Base-by-base conservation (phyloP, 2,329 filamentous ascomycete genomes). In the Drechslerella dactyloides region DNA sequence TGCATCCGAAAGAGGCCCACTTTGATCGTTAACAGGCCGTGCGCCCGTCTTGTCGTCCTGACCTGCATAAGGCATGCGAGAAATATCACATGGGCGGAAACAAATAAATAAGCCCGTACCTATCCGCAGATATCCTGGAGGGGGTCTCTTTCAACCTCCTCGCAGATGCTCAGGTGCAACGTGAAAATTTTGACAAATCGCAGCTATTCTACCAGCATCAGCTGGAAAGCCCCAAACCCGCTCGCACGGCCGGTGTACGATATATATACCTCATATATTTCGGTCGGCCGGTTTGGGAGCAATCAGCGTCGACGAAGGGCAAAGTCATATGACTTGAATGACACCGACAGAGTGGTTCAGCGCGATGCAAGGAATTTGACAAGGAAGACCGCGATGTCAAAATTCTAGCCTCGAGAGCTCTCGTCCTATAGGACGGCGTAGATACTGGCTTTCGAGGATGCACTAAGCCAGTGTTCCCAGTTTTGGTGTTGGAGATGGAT, bases 251-350 rank as follows among this genome's bases (percentile, higher is more conserved):
- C 35, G n/a, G 21, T 44, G 51, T 64, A 17, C 5, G 15, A 48
- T 19, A 48, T 48, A 48, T 48, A 48, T 48, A 8, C 44, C 44
- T 48, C 44, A 72, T 64, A 64, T 70, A 53, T 52, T 42, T 42
- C 52, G 40, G 51, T 19, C 13, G 23, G 15, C 23, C 13, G 19
- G 35, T 19, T 8, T 11, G 44, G 59, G 55, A 72, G 42, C 60
- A 65, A 72, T 61, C 60, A 72, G 68, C 59, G 27, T 40, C 27
- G 33, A 58, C 46, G 55, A 40, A 72, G 24, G 44, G 40, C 60
- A 15, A 72, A 65, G 64, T 72, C 68, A 72, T 72, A 56, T 72
- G 68, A 72, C 68, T 72, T 72, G 68, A 72, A 30, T 51, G 60
- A 65, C 60, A 72, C 68, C 68, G 68, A 65, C 60, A 50, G 60